Percentiles rank a stretch among this genome's conserved stretches.
Conservation (phyloP, 352 stramenopile genomes). For the Phytophthora vignae region DNA sequence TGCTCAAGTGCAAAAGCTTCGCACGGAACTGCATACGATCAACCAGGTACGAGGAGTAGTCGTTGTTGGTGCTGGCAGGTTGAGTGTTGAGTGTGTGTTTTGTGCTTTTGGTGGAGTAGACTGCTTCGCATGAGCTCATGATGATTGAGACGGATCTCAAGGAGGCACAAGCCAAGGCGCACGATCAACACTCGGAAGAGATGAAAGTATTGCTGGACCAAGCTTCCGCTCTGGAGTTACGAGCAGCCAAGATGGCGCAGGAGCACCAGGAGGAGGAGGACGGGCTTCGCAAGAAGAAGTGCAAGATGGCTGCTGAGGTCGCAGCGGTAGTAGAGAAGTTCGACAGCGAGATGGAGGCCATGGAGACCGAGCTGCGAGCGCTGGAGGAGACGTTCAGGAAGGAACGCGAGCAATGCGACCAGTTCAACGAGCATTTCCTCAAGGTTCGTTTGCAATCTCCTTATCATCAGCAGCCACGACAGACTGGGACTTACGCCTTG, state of each 20-base stretch:
- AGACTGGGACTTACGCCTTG: not conserved
- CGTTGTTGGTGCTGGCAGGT: not conserved
- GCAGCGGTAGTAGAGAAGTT: conserved; percentile 79
- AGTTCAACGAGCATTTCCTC: conserved; percentile 87
- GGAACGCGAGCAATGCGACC: conserved; percentile 65
- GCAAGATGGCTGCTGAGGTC: conserved; percentile 80
- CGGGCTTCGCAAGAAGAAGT: conserved; percentile 81
- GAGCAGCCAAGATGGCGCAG: conserved; percentile 72
- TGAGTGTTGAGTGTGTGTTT: not conserved
- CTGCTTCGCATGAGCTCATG: conserved; percentile 71
- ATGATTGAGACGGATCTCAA: conserved; percentile 84
- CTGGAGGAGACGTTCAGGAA: conserved; percentile 53
- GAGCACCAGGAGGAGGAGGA: conserved; percentile 89
- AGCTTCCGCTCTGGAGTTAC: conserved; percentile 58
- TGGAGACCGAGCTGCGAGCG: conserved; percentile 61
- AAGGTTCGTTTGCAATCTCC: conserved; percentile 54
- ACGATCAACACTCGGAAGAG: conserved; percentile 83
- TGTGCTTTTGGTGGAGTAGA: conserved; percentile 34
- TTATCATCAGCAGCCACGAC: not conserved
- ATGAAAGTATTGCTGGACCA: conserved; percentile 77
- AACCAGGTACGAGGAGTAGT: conserved; percentile 54
- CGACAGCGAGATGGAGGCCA: conserved; percentile 73
- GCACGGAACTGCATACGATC: conserved; percentile 75
- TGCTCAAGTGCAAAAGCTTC: conserved; percentile 83
- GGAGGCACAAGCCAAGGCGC: conserved; percentile 71